Percentiles rank a stretch among this genome's conserved stretches.
phyloP scores from a whole-genome alignment of 2,329 filamentous ascomycete species.

The Diaporthe citrichinensis region DNA sequence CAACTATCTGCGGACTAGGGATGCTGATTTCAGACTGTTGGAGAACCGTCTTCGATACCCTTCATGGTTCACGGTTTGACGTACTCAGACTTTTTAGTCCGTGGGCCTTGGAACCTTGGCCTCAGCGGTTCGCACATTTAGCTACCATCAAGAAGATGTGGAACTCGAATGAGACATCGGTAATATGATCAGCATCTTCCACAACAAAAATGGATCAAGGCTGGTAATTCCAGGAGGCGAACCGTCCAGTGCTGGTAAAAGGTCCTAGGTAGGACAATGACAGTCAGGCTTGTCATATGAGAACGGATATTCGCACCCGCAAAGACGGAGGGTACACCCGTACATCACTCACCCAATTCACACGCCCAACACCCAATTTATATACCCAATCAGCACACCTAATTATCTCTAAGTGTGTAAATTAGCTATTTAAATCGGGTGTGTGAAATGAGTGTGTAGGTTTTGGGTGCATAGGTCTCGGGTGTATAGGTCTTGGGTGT shows the following conservation, averaged over 20 bases:
- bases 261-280: not conserved
- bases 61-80: not conserved
- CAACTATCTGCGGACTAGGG: not conserved
- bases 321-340: no score
- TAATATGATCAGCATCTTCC: not conserved
- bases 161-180: not conserved
- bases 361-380: no score
- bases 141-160: not conserved
- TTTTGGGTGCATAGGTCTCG: no score
- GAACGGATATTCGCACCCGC: no score
- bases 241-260: not conserved
- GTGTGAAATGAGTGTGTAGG: no score
- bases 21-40: not conserved
- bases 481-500: no score
- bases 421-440: no score
- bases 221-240: not conserved
- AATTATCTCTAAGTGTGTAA: no score
- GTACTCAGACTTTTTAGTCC: not conserved
- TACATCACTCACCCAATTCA: no score
- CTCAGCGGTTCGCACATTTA: not conserved
- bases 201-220: not conserved
- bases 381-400: no score
- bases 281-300: no score
- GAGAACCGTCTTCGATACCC: not conserved
- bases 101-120: not conserved